A percentile compares a stretch with the other conserved stretches of the same genome.
Evolutionary conservation across 371 early-diverging fungal genomes (phyloP).

Genomic region (Mortierella sp.): DNA sequence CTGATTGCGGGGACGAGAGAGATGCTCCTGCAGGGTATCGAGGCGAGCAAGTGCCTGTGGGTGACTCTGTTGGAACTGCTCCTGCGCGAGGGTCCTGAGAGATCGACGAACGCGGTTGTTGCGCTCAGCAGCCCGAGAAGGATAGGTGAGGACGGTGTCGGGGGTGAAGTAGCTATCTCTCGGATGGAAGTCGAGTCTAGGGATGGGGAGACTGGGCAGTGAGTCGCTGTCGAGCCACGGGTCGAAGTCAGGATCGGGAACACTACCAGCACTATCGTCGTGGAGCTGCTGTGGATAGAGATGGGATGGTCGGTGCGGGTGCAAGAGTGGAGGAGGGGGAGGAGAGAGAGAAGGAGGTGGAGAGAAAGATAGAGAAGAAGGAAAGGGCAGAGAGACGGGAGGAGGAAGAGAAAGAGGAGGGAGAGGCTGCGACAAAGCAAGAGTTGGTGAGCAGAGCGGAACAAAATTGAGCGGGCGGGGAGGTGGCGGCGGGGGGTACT

Average conservation of each 20-base stretch:
- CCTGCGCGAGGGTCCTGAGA: conserved; percentile 21
- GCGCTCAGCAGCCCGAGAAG: too few species aligned
- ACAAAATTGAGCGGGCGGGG: too few species aligned
- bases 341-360: not conserved
- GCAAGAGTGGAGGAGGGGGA: not conserved
- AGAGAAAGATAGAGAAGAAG: not conserved
- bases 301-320: too few species aligned
- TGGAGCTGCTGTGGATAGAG: not conserved
- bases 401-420: too few species aligned
- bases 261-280: not conserved
- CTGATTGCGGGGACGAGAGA: too few species aligned
- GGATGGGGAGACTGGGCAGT: not conserved
- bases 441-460: too few species aligned
- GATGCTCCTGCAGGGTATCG: too few species aligned
- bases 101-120: conserved; percentile 3
- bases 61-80: conserved; percentile 21
- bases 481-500: too few species aligned
- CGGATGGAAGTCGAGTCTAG: not conserved
- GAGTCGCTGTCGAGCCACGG: too few species aligned
- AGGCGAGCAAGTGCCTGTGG: not conserved
- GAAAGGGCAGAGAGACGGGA: not conserved
- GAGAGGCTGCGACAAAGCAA: too few species aligned
- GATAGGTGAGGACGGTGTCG: not conserved
- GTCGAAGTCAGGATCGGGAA: not conserved
- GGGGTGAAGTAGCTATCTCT: conserved; percentile 1